Evolutionary conservation across 306 rosid species (phyloP).

Genomic region (Acacia crassicarpa): DNA sequence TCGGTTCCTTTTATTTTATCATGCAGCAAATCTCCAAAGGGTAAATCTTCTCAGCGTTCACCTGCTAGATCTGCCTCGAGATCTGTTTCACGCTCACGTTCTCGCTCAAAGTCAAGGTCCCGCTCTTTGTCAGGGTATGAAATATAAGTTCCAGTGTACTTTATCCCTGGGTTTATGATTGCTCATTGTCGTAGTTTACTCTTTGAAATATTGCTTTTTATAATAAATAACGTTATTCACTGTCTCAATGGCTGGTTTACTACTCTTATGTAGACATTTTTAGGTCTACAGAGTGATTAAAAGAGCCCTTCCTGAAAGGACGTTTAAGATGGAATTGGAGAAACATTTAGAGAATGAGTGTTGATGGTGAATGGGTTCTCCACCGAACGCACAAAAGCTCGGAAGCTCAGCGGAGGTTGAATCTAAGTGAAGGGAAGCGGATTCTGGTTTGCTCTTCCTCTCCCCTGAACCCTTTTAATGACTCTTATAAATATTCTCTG

Average conservation of each 20-base stretch:
- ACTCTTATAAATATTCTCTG: no score
- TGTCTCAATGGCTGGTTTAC: neutral
- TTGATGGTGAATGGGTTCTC: conserved; percentile 18
- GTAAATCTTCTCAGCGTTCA: conserved; percentile 74
- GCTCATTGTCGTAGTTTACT: neutral
- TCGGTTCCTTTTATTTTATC: conserved; percentile 10
- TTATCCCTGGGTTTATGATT: neutral
- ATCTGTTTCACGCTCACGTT: conserved; percentile 64
- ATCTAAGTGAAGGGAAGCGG: no score
- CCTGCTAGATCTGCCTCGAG: conserved; percentile 75
- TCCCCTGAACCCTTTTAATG: no score
- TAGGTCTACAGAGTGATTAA: conserved; percentile 2
- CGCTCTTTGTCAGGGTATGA: conserved; percentile 82
- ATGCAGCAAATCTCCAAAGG: conserved; percentile 94
- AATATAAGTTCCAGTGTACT: neutral
- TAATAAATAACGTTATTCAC: conserved; percentile 15
- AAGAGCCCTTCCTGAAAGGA: conserved; percentile 28
- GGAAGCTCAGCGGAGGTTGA: no score
- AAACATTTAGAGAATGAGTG: conserved; percentile 9
- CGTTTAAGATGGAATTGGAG: conserved; percentile 4
- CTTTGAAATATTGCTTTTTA: neutral
- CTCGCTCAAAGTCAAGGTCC: conserved; percentile 69
- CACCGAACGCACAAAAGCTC: no score
- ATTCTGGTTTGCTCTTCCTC: no score
- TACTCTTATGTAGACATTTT: conserved; percentile 10